Base-by-base conservation (phyloP, 73 alveolate genomes). In the Breviolum minutum region DNA sequence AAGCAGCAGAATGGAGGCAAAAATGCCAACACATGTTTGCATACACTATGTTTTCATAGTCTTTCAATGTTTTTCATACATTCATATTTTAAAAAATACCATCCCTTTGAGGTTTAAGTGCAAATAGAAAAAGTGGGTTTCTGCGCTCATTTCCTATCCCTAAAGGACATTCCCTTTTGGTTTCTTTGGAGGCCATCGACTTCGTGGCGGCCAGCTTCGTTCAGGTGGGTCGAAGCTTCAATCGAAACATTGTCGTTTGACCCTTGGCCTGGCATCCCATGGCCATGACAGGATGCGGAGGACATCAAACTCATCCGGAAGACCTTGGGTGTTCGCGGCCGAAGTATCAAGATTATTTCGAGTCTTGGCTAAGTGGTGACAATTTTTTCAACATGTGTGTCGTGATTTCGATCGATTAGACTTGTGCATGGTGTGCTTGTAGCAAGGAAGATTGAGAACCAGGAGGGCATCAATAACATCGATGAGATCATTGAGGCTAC, bases 381-480 rank as follows among this genome's bases (percentile, higher is more conserved):
- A 26, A 40, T 16, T 2, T 16, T 79, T 66, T 14, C 54, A 17
- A 4, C 77, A 2, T 17, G 77, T 14, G 77, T 14, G n/a, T 68
- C 77, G 1, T 68, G 77, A 22, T 22, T 17, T 68, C 77, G 6
- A 14, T 40, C 54, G 54, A 40, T 40, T n/a, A n/a, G 77, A 68
- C 77, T 14, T 6, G 17, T 17, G n/a, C 24, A 68, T 14, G 77
- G 77, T 14, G n/a, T 68, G n/a, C 77, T 68, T 14, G 77, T 22
- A 54, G 32, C 7, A 32, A 87, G 85, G 95, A 87, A 87, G 95
- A 86, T 60, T 13, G 85, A 79, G 97, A 91, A 91, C 64, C 99
- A 99, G 90, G 99, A 99, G 98, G 99, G 99, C 81, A 99, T 99
- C 90, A 99, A 99, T 68, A 99, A 99, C 99, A 99, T 99, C 83